Evolutionary conservation across 192 early-diverging fungal species (phyloP).

Genomic region (Pilaira anomala): DNA sequence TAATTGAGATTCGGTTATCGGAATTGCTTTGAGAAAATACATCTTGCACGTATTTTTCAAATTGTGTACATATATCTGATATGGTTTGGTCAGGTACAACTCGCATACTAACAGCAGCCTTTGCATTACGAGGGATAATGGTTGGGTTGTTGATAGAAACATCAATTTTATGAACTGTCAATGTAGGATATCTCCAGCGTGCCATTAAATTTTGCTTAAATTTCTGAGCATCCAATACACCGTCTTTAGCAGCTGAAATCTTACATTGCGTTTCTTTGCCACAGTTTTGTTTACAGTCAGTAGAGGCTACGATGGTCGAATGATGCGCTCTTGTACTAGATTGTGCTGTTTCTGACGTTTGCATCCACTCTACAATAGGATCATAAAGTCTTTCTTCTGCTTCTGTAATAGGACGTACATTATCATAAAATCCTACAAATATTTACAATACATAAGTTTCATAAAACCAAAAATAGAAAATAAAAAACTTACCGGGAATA

Average conservation of each 20-base stretch:
- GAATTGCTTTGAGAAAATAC: slow-evolving; percentile 50
- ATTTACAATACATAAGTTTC: not conserved
- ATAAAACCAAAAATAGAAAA: not conserved
- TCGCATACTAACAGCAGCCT: slow-evolving; percentile 69
- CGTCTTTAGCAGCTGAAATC: not conserved
- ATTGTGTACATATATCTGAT: slow-evolving; percentile 54
- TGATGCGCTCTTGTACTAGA: not conserved
- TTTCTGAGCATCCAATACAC: slow-evolving; percentile 30
- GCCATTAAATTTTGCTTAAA: slow-evolving; percentile 62
- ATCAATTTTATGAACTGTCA: slow-evolving; percentile 74
- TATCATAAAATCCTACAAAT: slow-evolving; percentile 58
- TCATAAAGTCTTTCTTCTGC: slow-evolving; percentile 61
- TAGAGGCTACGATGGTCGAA: not conserved
- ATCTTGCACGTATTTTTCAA: slow-evolving; percentile 50
- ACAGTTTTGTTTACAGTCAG: not conserved
- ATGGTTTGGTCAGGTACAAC: slow-evolving; percentile 74
- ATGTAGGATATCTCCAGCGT: slow-evolving; percentile 69
- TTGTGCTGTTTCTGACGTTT: slow-evolving; percentile 15
- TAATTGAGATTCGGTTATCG: slow-evolving; percentile 45
- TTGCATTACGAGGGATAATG: slow-evolving; percentile 64
- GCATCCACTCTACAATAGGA: slow-evolving; percentile 46
- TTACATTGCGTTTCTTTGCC: slow-evolving; percentile 23
- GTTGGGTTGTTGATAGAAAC: slow-evolving; percentile 71
- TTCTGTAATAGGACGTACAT: slow-evolving; percentile 50
- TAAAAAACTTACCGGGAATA: slow-evolving; percentile 50